Evolutionary conservation across 164 flowering plant genomes (phyloP), one percentile per base, ranked within the genome.

Genomic region (Echeveria elegans): DNA sequence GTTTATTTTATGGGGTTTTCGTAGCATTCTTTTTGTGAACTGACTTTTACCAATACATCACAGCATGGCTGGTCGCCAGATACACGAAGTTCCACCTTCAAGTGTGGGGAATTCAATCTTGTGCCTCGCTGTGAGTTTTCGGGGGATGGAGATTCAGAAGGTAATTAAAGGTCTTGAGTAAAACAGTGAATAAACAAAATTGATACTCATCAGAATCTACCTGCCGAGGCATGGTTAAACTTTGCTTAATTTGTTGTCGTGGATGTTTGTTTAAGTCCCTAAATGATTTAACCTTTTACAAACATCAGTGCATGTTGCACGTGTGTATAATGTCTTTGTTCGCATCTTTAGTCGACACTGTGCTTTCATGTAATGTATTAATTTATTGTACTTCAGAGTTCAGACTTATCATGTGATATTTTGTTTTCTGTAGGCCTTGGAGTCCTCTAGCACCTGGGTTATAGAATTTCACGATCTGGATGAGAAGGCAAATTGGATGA

Each of bases 41-140:
- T 50, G 56, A 50, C 56, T 23, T 38, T 21, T 26, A 28, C 6
- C 26, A 40, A 48, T 18, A 30, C 64, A 14, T 26, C 80, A 75
- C 88, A 94, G 99, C 80, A 88, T 95, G 96, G 86, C 89, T 75
- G 96, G 97, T 64, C 86, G 85, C 47, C 99, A 95, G 79, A 86
- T 92, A 16, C 75, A 48, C 75, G 99, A 92, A 77, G 92, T 95
- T 77, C 91, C 97, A 69, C 82, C 97, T 10, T 37, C 82, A 38
- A 95, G 79, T 76, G 80, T 95, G 72, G 99, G 96, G 69, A 97
- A 96, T 63, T 88, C 96, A 31, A 68, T 32, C 30, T 87, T 74
- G 66, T 91, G 90, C 73, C 60, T 95, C 74, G 97, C 94, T 70
- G 86, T 95, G 61, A 70, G 87, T 77, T 76, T 66, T 43, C 81